phyloP scores from a whole-genome alignment of 306 rosid genomes.

The Pterocarpus santalinus region DNA sequence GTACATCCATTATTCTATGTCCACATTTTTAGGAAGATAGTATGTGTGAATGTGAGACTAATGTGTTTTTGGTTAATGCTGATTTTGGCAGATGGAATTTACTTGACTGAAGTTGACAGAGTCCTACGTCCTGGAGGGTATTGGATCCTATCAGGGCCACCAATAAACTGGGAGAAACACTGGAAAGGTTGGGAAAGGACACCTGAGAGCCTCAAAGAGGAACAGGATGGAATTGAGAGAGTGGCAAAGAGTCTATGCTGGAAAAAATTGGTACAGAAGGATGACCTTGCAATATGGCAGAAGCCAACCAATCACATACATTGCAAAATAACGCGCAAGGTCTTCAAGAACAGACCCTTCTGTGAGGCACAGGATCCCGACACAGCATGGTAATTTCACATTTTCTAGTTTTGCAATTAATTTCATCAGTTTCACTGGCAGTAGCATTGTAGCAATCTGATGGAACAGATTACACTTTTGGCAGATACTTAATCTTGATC shows the following conservation, averaged over 20 bases:
- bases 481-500: neutral
- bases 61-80: neutral
- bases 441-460: neutral
- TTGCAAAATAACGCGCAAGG: conserved; percentile 69
- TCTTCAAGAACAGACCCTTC: conserved; percentile 75
- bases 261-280: conserved; percentile 78
- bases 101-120: conserved; percentile 85
- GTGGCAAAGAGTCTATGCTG: conserved; percentile 91
- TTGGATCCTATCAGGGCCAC: conserved; percentile 98
- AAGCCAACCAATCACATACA: conserved; percentile 84
- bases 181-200: conserved; percentile 92
- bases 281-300: conserved; percentile 92
- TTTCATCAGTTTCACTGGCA: neutral
- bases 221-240: conserved; percentile 73
- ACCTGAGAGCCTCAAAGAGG: conserved; percentile 66
- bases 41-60: neutral
- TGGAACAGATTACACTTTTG: neutral
- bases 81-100: conserved; percentile 74
- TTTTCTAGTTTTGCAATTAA: neutral
- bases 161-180: conserved; percentile 87
- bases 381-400: conserved; percentile 73
- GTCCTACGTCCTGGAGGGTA: conserved; percentile 91
- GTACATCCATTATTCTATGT: conserved; percentile 46
- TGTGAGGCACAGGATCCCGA: conserved; percentile 79
- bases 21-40: neutral